Conservation (phyloP, 2,329 filamentous ascomycete species). For the Ophiosphaerella herpotricha region DNA sequence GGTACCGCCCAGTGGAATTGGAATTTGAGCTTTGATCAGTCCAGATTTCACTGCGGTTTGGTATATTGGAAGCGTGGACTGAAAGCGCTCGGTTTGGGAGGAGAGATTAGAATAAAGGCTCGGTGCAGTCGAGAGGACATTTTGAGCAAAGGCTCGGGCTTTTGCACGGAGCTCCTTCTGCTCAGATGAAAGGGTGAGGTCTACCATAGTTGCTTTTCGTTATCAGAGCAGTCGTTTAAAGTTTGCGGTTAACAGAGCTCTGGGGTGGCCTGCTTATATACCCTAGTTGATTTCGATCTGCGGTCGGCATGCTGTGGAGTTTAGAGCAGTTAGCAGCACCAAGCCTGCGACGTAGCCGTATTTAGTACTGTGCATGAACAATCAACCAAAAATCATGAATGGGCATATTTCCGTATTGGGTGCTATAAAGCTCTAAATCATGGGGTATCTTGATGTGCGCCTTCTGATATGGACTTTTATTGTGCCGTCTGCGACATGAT, state of each 20-base stretch:
- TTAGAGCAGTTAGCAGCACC: background rate
- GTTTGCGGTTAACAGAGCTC: background rate
- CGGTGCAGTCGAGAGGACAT: slow-evolving; percentile 18
- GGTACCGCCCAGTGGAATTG: slow-evolving; percentile 53
- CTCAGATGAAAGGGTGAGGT: slow-evolving; percentile 18
- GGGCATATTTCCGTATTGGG: background rate
- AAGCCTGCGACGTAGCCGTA: background rate
- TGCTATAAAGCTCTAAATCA: background rate
- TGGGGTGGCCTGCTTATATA: background rate
- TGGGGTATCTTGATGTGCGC: background rate
- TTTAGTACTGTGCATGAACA: background rate
- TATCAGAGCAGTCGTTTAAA: background rate
- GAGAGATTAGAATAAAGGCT: slow-evolving; percentile 16
- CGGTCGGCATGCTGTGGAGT: background rate
- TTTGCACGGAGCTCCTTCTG: slow-evolving; percentile 18
- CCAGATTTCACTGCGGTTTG: slow-evolving; percentile 50
- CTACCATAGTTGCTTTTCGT: slow-evolving; percentile 12
- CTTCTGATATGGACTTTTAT: background rate
- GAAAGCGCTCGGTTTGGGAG: slow-evolving; percentile 50
- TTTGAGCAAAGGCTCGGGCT: slow-evolving; percentile 16
- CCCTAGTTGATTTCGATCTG: background rate
- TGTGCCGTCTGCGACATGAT: no score
- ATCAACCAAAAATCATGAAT: background rate
- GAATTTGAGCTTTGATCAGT: slow-evolving; percentile 55
- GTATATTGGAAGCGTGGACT: slow-evolving; percentile 55